Base-by-base conservation (phyloP, 257 asterid species). In the Nicotiana paniculata region DNA sequence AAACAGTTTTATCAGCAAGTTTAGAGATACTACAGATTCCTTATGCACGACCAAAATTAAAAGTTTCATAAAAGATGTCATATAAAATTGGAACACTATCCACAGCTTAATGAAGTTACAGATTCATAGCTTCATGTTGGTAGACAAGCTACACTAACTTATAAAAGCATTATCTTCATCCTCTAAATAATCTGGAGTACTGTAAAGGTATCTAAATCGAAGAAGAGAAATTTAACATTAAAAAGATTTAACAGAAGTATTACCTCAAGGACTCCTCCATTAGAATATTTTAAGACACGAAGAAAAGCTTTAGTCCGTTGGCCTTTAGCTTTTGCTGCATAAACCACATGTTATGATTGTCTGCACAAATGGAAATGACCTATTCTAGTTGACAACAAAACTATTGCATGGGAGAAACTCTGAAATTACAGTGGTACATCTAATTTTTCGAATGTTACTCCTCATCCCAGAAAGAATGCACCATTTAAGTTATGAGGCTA, bases 251-350 rank as follows among this genome's bases (percentile, higher is more conserved):
- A 15, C 5, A 53, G 61, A 81, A 30, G 64, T 68, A 78, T 67
- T 85, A 95, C 98, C 97, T 96, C 99, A 48, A 96, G 97, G 83
- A 90, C 93, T 75, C 98, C 98, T 61, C 99, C 99, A 84, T 81
- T 87, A 2, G 99, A 93, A 90, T 94, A 91, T 83, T 94, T 96
- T 82, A 96, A 77, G 86, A 96, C 98, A 81, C 98, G 98, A 68
- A 96, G 97, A 90, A 96, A 96, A 69, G 98, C 99, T 92, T 92
- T 93, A 84, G 93, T 90, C 86, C 91, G 88, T 83, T 91, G 93
- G 43, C 66, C 93, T 91, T 96, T 94, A 48, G 88, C 88, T 92
- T 93, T 93, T 16, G 92, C 99, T 94, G 97, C 89, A 93, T 70
- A 79, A 82, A 85, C 46, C 82, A 87, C 37, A 80, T n/a, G 21